phyloP scores from a whole-genome alignment of 768 basidiomycete genomes.

The Termitomyces sp. region DNA sequence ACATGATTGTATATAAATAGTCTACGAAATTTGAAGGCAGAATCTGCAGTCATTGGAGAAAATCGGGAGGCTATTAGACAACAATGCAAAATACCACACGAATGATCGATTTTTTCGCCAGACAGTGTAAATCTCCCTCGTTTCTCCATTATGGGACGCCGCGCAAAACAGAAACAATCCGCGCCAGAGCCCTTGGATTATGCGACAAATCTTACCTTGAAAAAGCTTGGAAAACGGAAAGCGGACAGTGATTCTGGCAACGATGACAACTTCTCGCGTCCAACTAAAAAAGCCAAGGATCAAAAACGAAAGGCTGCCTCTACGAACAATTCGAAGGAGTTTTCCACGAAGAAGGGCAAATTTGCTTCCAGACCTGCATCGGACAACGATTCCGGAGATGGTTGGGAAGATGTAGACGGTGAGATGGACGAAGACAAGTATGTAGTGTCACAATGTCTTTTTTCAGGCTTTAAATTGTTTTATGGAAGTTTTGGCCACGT shows the following conservation, averaged over 20 bases:
- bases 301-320: constrained; percentile 18
- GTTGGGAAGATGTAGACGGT: constrained; percentile 62
- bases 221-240: constrained; percentile 73
- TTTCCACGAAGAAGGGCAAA: constrained; percentile 16
- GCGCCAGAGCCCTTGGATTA: constrained; percentile 55
- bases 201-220: constrained; percentile 34
- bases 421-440: constrained; percentile 30
- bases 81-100: constrained; percentile 16
- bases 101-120: constrained; percentile 18
- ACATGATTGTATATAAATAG: too few relatives aligned
- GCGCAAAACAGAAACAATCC: constrained; percentile 80
- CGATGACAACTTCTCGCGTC: constrained; percentile 25
- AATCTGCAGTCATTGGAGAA: too few relatives aligned
- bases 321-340: constrained; percentile 17
- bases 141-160: constrained; percentile 60
- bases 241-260: constrained; percentile 33
- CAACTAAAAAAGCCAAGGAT: constrained; percentile 44
- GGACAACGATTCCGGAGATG: constrained; percentile 33
- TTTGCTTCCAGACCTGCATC: constrained; percentile 12
- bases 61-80: constrained; percentile 7
- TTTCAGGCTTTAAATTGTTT: constrained; percentile 4
- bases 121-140: too few relatives aligned
- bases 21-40: too few relatives aligned
- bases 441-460: neutral
- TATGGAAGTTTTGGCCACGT: constrained; percentile 39